phyloP scores from a whole-genome alignment of 2,329 filamentous ascomycete genomes.

The Fusarium foetens region DNA sequence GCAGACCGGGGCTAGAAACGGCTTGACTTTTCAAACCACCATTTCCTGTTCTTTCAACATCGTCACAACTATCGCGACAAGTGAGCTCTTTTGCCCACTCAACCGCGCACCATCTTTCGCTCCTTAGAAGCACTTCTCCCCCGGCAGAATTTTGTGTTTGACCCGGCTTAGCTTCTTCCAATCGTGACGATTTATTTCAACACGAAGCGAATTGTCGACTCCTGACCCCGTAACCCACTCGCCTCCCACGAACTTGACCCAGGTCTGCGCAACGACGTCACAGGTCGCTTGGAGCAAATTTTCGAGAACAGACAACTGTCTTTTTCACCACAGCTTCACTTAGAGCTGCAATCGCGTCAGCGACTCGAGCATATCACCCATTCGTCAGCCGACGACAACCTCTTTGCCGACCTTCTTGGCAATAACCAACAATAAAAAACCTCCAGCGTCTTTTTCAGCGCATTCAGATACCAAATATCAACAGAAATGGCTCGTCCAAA shows the following conservation, averaged over 20 bases:
- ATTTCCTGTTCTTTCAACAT: slow-evolving; percentile 38
- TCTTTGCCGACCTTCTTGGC: slow-evolving; percentile 9
- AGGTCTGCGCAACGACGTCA: slow-evolving; percentile 31
- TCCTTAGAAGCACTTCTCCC: slow-evolving; percentile 8
- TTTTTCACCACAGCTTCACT: neutral
- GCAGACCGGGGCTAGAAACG: slow-evolving; percentile 18
- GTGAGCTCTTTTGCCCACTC: slow-evolving; percentile 33
- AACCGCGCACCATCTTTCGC: slow-evolving; percentile 4
- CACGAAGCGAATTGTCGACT: slow-evolving; percentile 16
- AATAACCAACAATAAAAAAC: neutral
- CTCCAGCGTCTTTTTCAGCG: neutral
- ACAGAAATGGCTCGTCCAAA: slow-evolving; percentile 52
- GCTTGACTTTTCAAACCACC: slow-evolving; percentile 40
- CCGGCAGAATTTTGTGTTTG: neutral
- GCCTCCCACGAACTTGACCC: slow-evolving; percentile 10
- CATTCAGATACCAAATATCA: slow-evolving; percentile 4
- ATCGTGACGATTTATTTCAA: slow-evolving; percentile 16
- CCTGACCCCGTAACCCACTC: slow-evolving; percentile 12
- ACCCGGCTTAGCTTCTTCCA: neutral
- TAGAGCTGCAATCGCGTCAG: neutral
- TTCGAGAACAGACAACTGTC: slow-evolving; percentile 7
- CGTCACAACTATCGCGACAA: slow-evolving; percentile 34
- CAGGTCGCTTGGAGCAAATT: slow-evolving; percentile 8
- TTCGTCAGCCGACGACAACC: slow-evolving; percentile 14
- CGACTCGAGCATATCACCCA: neutral